A percentile compares a stretch with the other conserved stretches of the same genome.
Evolutionary conservation across 768 basidiomycete genomes (phyloP).

Genomic region (Lentinula lateritia): DNA sequence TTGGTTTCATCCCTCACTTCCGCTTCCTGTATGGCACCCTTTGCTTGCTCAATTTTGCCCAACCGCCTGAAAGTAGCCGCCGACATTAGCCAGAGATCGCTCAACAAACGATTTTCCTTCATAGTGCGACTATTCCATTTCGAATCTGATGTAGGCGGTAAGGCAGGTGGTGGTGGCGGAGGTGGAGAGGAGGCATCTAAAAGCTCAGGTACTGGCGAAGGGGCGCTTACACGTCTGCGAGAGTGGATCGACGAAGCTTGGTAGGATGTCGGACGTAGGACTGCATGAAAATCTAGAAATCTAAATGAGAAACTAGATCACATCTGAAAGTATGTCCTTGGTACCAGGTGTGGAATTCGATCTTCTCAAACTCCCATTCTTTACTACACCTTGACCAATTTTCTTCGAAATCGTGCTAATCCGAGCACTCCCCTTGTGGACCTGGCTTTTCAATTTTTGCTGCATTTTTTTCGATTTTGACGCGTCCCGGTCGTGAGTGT

Average conservation of each 20-base stretch:
- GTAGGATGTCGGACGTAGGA: slow-evolving; percentile 54
- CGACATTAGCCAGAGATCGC: slow-evolving; percentile 89
- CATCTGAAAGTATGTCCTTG: background rate
- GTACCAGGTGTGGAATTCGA: slow-evolving; percentile 67
- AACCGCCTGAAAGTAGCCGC: slow-evolving; percentile 90
- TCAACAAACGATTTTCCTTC: slow-evolving; percentile 65
- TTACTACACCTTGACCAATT: slow-evolving; percentile 65
- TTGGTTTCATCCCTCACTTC: slow-evolving; percentile 85
- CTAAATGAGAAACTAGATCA: background rate
- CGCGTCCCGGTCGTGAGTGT: slow-evolving; percentile 34
- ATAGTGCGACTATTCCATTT: slow-evolving; percentile 38
- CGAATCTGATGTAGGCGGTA: slow-evolving; percentile 24
- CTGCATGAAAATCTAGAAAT: slow-evolving; percentile 59
- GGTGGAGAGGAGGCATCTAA: slow-evolving; percentile 35
- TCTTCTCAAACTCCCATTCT: slow-evolving; percentile 50
- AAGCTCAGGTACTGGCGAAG: slow-evolving; percentile 25
- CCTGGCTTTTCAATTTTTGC: slow-evolving; percentile 67
- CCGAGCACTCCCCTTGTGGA: slow-evolving; percentile 66
- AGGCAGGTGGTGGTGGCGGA: slow-evolving; percentile 42
- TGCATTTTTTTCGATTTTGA: slow-evolving; percentile 69
- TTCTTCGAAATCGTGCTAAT: slow-evolving; percentile 75
- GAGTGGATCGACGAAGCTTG: slow-evolving; percentile 85
- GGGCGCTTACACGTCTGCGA: slow-evolving; percentile 51
- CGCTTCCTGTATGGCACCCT: slow-evolving; percentile 91
- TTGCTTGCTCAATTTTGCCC: slow-evolving; percentile 86